Evolutionary conservation across 1,284 basidiomycete species (phyloP).

Genomic region (Cryptococcus sp.): DNA sequence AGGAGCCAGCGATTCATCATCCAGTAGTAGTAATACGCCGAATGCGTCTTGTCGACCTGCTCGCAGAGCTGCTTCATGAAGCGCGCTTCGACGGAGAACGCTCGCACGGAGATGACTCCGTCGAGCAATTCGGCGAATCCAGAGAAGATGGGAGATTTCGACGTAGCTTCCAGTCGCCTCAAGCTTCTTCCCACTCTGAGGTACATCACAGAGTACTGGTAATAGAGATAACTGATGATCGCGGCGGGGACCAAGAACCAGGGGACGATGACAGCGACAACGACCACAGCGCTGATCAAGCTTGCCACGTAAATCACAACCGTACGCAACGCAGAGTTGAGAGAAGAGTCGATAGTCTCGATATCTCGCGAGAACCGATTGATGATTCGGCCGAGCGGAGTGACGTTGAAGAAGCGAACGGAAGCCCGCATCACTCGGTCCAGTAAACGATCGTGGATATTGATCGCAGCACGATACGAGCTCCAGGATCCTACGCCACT

Average conservation of each 20-base stretch:
- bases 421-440: constrained; percentile 42
- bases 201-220: constrained; percentile 69
- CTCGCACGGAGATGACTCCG: constrained; percentile 81
- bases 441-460: constrained; percentile 54
- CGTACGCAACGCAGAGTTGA: constrained; percentile 69
- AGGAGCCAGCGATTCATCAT: constrained; percentile 74
- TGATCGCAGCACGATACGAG: constrained; percentile 63
- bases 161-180: constrained; percentile 67
- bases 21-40: constrained; percentile 54
- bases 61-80: constrained; percentile 71
- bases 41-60: constrained; percentile 67
- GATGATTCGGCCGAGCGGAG: constrained; percentile 63
- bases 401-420: constrained; percentile 52
- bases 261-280: constrained; percentile 68
- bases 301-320: constrained; percentile 72
- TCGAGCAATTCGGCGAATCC: constrained; percentile 76
- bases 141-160: constrained; percentile 54
- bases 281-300: constrained; percentile 67
- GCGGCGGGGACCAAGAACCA: constrained; percentile 70
- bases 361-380: constrained; percentile 77
- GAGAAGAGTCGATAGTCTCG: constrained; percentile 71
- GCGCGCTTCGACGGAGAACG: constrained; percentile 77
- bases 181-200: constrained; percentile 70
- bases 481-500: constrained; percentile 48
- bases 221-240: constrained; percentile 64